Percentiles rank a stretch among this genome's conserved stretches.
phyloP scores from a whole-genome alignment of 192 early-diverging fungal species.

The Linnemannia hyalina region DNA sequence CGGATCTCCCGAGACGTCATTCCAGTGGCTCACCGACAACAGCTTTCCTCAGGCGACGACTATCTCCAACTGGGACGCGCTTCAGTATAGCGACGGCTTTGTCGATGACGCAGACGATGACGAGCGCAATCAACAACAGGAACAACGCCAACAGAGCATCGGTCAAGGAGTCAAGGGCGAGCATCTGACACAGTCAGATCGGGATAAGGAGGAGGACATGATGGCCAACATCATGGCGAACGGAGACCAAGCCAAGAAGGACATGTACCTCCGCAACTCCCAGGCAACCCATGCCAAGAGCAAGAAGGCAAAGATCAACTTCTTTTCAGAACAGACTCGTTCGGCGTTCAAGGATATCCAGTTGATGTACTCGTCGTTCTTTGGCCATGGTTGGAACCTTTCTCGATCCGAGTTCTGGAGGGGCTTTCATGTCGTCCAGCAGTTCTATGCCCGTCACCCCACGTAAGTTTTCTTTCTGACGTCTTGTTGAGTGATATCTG shows the following conservation, averaged over 20 bases:
- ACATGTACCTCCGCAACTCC: slow-evolving; percentile 36
- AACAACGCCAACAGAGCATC: neutral
- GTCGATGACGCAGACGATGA: slow-evolving; percentile 21
- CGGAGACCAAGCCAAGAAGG: slow-evolving; percentile 40
- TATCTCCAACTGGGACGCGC: slow-evolving; percentile 20
- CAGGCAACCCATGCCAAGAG: slow-evolving; percentile 1
- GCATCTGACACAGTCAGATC: slow-evolving; percentile 31
- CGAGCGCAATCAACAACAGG: neutral
- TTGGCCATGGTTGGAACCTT: slow-evolving; percentile 59
- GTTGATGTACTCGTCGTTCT: slow-evolving; percentile 56
- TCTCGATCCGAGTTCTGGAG: slow-evolving; percentile 53
- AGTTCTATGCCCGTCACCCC: slow-evolving; percentile 46
- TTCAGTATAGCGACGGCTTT: slow-evolving; percentile 3
- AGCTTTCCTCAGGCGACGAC: slow-evolving; percentile 9
- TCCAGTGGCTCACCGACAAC: slow-evolving; percentile 28
- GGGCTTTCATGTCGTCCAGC: slow-evolving; percentile 54
- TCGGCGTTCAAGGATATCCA: slow-evolving; percentile 59
- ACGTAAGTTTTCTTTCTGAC: slow-evolving; percentile 34
- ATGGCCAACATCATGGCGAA: slow-evolving; percentile 49
- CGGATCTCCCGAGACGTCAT: slow-evolving; percentile 5
- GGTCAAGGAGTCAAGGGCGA: slow-evolving; percentile 31
- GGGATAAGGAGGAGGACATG: slow-evolving; percentile 40
- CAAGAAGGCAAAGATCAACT: slow-evolving; percentile 42
- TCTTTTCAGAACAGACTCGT: slow-evolving; percentile 53
- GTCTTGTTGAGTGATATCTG: neutral